Evolutionary conservation across 2,329 filamentous ascomycete genomes (phyloP).

Genomic region (Fusarium sp.): DNA sequence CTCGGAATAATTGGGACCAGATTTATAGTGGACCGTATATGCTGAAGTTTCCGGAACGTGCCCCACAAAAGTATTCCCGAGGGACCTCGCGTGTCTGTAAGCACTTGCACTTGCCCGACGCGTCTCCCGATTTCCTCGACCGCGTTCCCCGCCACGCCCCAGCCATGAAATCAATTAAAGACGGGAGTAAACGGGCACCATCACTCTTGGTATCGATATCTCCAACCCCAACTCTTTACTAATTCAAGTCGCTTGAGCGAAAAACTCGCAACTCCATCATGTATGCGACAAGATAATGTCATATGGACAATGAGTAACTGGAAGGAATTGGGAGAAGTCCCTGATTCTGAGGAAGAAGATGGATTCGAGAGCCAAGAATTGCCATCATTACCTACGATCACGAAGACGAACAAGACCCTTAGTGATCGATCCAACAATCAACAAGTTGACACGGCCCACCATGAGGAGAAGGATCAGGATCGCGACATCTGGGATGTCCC

Average conservation of each 20-base stretch:
- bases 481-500: constrained; percentile 51
- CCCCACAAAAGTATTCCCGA: constrained; percentile 15
- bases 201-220: constrained; percentile 9
- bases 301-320: constrained; percentile 55
- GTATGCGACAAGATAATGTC: constrained; percentile 42
- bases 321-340: constrained; percentile 61
- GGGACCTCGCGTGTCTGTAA: constrained; percentile 1
- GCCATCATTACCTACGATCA: constrained; percentile 3
- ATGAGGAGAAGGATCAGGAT: constrained; percentile 13
- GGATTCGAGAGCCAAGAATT: constrained; percentile 52
- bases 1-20: constrained; percentile 6
- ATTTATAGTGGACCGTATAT: constrained; percentile 12
- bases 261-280: background rate
- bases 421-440: background rate
- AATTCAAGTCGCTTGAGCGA: background rate
- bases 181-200: too few species aligned
- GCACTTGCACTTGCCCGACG: constrained; percentile 28
- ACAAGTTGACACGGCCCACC: background rate
- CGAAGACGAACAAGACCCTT: constrained; percentile 1
- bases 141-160: constrained; percentile 41
- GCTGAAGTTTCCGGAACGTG: constrained; percentile 2
- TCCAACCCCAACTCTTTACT: background rate
- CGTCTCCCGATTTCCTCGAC: constrained; percentile 38
- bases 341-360: constrained; percentile 61
- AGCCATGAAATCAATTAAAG: constrained; percentile 32